Base-by-base conservation (phyloP, 768 basidiomycete species). In the Mycena maculata region DNA sequence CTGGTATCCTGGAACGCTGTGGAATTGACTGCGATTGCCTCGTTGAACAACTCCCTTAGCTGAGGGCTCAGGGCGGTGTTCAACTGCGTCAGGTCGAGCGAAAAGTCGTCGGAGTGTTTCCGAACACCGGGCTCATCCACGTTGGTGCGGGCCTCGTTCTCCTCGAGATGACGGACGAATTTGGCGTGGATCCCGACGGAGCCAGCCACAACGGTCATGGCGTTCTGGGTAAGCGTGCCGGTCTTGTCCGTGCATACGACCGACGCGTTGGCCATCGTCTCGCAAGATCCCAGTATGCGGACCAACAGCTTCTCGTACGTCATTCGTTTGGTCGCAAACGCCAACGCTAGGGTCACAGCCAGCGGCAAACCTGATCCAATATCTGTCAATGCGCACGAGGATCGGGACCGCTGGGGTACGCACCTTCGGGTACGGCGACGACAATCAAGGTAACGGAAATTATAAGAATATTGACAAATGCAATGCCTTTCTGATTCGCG, bases 311-410 rank as follows among this genome's bases (percentile, higher is more conserved):
- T 98, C 79, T 96, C 93, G 74, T 91, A 87, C 11, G 96, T 94
- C 98, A 99, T 99, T n/a, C 97, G 91, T 73, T 93, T 96, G 50
- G 98, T 99, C 0, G 97, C 98, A 74, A 99, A 99, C 1, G 98
- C 94, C 33, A 99, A 84, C 0, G 98, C 98, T 50, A 99, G 88
- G 0, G 97, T 98, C 54, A 99, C 97, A 44, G 97, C 97, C 60
- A 99, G 85, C 2, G 97, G 97, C 7, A 99, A 84, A 75, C 96
- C 93, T 93, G 65, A 27, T 52, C 25, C 47, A 33, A 23, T 58
- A 44, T 73, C 59, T 8, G 13, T 41, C 41, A 59, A 61, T 30
- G 38, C 12, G 39, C 27, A 50, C 49, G 53, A 41, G 64, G 23
- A 20, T n/a, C 22, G 50, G 53, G 23, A 59, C 36, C 53, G 33